Conservation (phyloP, 75 land plant species). For the Cupressus sempervirens region DNA sequence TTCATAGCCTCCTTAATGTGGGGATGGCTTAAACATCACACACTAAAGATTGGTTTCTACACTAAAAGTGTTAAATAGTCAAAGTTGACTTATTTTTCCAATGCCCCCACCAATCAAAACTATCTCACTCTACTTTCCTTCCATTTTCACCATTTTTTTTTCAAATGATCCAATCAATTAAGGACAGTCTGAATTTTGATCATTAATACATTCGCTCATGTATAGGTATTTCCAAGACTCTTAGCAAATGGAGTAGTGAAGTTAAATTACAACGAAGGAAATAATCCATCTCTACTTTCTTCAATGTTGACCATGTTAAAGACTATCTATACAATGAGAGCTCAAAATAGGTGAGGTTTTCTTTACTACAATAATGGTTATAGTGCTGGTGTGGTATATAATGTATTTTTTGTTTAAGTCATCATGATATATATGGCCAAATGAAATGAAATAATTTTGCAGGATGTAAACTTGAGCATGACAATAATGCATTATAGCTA, state of each 20-base stretch:
- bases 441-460: neutral
- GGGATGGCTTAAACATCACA: too few species aligned
- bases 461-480: conserved; percentile 27
- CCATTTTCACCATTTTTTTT: neutral
- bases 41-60: too few species aligned
- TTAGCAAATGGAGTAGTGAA: neutral
- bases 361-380: neutral
- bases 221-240: neutral
- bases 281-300: neutral
- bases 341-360: neutral
- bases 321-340: conserved; percentile 15
- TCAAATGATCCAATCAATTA: neutral
- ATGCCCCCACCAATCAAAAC: conserved; percentile 3
- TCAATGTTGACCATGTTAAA: neutral
- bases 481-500: too few species aligned
- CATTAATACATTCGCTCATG: neutral
- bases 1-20: conserved; percentile 28
- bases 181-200: neutral
- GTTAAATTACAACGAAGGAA: neutral
- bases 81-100: too few species aligned
- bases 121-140: neutral
- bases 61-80: too few species aligned
- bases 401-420: too few species aligned
- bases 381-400: too few species aligned
- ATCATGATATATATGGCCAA: neutral